Evolutionary conservation across 768 basidiomycete species (phyloP).

Genomic region (Lactarius sp.): DNA sequence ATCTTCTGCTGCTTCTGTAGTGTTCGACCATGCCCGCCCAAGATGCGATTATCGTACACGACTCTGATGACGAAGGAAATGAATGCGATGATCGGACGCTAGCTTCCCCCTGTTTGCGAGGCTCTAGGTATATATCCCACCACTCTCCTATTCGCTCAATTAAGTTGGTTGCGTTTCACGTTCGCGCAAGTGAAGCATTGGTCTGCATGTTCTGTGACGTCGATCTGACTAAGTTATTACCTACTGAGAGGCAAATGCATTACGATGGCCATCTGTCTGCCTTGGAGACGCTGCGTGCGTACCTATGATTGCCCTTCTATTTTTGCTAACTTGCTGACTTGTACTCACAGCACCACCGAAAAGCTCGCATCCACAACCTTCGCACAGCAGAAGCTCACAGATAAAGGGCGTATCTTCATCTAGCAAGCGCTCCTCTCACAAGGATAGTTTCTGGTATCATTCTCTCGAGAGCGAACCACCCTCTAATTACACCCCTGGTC

Average conservation of each 20-base stretch:
- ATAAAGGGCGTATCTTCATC: neutral
- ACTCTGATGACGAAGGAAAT: slow-evolving; percentile 1
- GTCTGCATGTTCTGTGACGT: slow-evolving; percentile 49
- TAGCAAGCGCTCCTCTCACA: neutral
- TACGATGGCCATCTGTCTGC: slow-evolving; percentile 47
- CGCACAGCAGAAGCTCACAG: neutral
- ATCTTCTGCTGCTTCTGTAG: neutral
- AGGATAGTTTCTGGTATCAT: slow-evolving; percentile 65
- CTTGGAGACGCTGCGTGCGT: slow-evolving; percentile 16
- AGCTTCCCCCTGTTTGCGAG: neutral
- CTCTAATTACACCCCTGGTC: slow-evolving; percentile 61
- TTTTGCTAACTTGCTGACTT: neutral
- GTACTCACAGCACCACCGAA: slow-evolving; percentile 6
- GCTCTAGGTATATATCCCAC: neutral
- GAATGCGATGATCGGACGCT: neutral
- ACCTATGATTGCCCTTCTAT: neutral
- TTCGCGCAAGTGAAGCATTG: slow-evolving; percentile 26
- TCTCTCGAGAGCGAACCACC: slow-evolving; percentile 42
- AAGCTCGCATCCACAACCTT: neutral
- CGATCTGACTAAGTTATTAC: slow-evolving; percentile 38
- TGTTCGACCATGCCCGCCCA: neutral
- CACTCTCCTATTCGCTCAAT: neutral
- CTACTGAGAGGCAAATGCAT: slow-evolving; percentile 45
- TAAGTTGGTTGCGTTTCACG: neutral
- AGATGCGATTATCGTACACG: slow-evolving; percentile 25